Evolutionary conservation across 768 basidiomycete species (phyloP).

Genomic region (Zangia roseola): DNA sequence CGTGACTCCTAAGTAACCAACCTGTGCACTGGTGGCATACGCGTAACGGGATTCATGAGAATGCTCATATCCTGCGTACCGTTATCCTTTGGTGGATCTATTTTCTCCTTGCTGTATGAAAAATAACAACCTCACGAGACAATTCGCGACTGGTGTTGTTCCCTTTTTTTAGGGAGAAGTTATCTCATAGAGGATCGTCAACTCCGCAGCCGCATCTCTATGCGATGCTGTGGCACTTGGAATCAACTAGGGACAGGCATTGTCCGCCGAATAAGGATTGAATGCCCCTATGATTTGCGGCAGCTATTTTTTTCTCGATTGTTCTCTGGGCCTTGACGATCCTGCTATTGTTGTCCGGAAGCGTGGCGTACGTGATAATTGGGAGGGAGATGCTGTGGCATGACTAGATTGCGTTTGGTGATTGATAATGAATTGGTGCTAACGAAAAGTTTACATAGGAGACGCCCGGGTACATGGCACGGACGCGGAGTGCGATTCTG

Average conservation of each 20-base stretch:
- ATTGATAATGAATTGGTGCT: constrained; percentile 4
- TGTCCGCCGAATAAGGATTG: constrained; percentile 19
- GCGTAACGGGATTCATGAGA: constrained; percentile 14
- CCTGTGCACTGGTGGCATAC: constrained; percentile 14
- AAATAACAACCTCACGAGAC: background rate
- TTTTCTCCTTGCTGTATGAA: background rate
- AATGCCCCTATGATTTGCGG: constrained; percentile 5
- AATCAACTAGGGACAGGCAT: too few relatives aligned
- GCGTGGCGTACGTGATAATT: constrained; percentile 5
- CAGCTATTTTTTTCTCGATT: constrained; percentile 1
- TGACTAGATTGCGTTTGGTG: background rate
- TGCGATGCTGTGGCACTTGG: constrained; percentile 8
- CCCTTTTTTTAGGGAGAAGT: too few relatives aligned
- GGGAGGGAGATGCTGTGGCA: background rate
- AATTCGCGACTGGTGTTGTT: too few relatives aligned
- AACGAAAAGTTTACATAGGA: constrained; percentile 30
- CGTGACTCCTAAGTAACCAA: constrained; percentile 22
- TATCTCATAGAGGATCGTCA: too few relatives aligned
- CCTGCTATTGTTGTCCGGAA: constrained; percentile 15
- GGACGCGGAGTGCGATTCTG: constrained; percentile 45
- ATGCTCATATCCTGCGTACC: constrained; percentile 3
- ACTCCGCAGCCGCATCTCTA: constrained; percentile 11
- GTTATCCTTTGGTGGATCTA: constrained; percentile 6
- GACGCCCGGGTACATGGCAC: constrained; percentile 34
- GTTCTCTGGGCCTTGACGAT: constrained; percentile 1